These are phyloP conservation scores for Penicillium sclerotiorum DNA, from an alignment of 2,329 filamentous ascomycete species.

Conservation along the genomic window DNA sequence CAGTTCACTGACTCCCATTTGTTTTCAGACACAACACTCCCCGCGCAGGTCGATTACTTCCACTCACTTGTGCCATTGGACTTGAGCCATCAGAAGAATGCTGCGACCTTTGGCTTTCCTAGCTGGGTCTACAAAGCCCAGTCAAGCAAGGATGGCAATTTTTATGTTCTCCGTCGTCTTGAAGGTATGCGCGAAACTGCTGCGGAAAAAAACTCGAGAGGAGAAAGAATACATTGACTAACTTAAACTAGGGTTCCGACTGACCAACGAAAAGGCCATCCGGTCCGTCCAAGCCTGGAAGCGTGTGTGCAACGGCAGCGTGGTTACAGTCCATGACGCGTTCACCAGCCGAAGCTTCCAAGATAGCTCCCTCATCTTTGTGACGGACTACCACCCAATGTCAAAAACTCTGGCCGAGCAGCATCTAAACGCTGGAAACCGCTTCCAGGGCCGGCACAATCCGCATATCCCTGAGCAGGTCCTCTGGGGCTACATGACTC, in stretches of 20 bases:
- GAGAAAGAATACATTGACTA: too few relatives aligned
- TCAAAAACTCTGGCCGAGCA: constrained; percentile 87
- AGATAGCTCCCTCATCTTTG: constrained; percentile 91
- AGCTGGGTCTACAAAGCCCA: constrained; percentile 96
- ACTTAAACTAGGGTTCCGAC: constrained; percentile 66
- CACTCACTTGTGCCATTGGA: constrained; percentile 91
- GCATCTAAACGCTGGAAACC: constrained; percentile 55
- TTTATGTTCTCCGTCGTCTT: constrained; percentile 83
- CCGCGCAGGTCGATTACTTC: constrained; percentile 78
- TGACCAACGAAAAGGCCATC: constrained; percentile 89
- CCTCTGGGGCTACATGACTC: constrained; percentile 89
- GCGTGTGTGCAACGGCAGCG: constrained; percentile 74
- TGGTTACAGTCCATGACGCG: constrained; percentile 86
- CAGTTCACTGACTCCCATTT: constrained; percentile 15
- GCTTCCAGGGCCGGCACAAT: constrained; percentile 49
- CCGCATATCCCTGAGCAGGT: constrained; percentile 68
- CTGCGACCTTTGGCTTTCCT: constrained; percentile 78
- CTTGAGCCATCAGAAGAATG: constrained; percentile 75
- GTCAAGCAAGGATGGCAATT: constrained; percentile 82
- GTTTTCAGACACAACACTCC: constrained; percentile 65
- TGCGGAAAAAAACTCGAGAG: background rate
- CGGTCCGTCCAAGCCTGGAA: constrained; percentile 87
- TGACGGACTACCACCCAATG: constrained; percentile 89
- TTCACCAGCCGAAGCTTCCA: constrained; percentile 93
- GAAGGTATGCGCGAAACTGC: constrained; percentile 60